Base-by-base conservation (phyloP, 257 asterid genomes). In the Coffea canephora region DNA sequence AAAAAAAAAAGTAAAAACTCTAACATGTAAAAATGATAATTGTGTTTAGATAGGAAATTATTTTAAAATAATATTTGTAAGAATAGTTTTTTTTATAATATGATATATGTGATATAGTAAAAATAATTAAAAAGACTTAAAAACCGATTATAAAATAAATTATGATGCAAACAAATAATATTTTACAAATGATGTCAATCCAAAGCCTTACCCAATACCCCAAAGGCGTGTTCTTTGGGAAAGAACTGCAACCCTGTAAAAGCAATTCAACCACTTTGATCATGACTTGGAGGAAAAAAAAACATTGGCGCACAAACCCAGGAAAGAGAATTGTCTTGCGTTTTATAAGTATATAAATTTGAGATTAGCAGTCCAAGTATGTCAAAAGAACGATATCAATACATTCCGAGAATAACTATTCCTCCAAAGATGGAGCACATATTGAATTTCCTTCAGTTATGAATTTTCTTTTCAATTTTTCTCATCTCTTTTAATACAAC, bases 401-500 rank as follows among this genome's bases (percentile, higher is more conserved):
- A 77, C 13, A 77, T 48, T 14, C 31, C 49, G 50, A 67, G 25
- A 69, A 79, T 73, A 73, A 75, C 54, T 68, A 66, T 74, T 67
- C 85, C 74, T 71, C 75, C 76, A 36, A 21, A 67, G 77, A 73
- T 71, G 67, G 82, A 78, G 79, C 82, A 81, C 41, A 82, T 69
- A 49, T 57, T 55, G 71, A 75, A 69, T 73, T 74, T 77, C 72
- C 74, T 75, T 59, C 75, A 78, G 36, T 39, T 84, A 61, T 69
- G 59, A 61, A 50, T 83, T 87, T 71, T 69, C 43, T 67, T 41
- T 80, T 77, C 62, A 48, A 76, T 46, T 84, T 66, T 85, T 82
- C 85, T 85, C 83, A 52, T 80, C 75, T 83, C 71, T 74, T 82
- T 75, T 71, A 84, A 69, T 84, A 90, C 91, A 89, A 84, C 90